phyloP scores from a whole-genome alignment of 2,329 filamentous ascomycete genomes.

The Aureobasidium sp. region DNA sequence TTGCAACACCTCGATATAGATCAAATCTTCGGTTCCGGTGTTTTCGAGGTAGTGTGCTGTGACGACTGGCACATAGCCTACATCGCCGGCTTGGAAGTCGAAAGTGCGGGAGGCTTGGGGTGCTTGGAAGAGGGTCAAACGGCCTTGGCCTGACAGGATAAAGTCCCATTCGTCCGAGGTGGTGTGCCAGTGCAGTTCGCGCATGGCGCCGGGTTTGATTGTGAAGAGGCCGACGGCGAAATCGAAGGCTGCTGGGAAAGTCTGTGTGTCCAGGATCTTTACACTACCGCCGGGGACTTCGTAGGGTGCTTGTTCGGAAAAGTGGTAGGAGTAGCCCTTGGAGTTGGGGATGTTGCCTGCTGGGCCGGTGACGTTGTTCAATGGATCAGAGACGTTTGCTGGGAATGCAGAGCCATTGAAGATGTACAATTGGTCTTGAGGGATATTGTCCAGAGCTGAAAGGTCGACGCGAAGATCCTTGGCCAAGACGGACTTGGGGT shows the following conservation, averaged over 20 bases:
- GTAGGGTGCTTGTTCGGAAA: conserved; percentile 40
- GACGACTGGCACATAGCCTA: conserved; percentile 49
- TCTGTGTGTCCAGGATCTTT: conserved; percentile 50
- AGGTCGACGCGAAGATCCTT: conserved; percentile 34
- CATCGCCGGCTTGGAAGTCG: conserved; percentile 51
- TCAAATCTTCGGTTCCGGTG: conserved; percentile 47
- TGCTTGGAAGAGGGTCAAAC: conserved; percentile 49
- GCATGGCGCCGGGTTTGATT: conserved; percentile 54
- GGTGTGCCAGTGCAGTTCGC: conserved; percentile 57
- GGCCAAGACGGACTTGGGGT: conserved; percentile 31
- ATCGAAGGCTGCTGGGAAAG: conserved; percentile 47
- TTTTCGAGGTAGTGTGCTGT: conserved; percentile 55
- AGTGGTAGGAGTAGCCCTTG: conserved; percentile 33
- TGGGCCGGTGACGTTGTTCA: conserved; percentile 37
- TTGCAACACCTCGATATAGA: conserved; percentile 53
- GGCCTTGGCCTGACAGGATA: conserved; percentile 48
- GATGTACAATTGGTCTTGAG: conserved; percentile 33
- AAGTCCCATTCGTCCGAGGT: conserved; percentile 54
- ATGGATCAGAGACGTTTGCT: conserved; percentile 25
- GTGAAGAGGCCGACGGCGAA: conserved; percentile 52
- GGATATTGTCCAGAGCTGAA: conserved; percentile 29
- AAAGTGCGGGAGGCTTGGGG: conserved; percentile 45
- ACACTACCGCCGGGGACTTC: conserved; percentile 48
- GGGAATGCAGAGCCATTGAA: conserved; percentile 33
- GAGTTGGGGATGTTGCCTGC: conserved; percentile 24